phyloP scores from a whole-genome alignment of 2,329 filamentous ascomycete species.

The Colletotrichum incanum region DNA sequence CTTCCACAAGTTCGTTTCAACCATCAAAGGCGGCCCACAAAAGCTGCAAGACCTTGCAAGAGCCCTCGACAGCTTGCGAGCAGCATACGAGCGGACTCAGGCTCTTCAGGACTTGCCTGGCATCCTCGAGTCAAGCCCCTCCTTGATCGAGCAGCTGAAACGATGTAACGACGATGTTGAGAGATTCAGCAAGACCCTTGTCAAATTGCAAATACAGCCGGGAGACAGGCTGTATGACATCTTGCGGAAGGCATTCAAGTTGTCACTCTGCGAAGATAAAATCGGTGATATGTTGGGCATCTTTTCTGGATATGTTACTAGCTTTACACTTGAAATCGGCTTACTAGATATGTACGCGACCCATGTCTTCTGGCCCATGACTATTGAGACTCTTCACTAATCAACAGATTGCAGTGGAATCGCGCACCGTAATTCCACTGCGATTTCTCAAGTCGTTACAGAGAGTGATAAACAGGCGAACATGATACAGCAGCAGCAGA shows the following conservation, averaged over 20 bases:
- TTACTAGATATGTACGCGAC: background rate
- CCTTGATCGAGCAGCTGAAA: background rate
- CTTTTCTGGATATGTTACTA: background rate
- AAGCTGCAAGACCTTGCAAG: background rate
- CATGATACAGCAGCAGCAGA: background rate
- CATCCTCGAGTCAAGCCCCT: background rate
- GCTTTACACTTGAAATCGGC: background rate
- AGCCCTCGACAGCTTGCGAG: background rate
- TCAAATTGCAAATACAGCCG: background rate
- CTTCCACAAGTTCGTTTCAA: constrained; percentile 14
- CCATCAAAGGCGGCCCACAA: background rate
- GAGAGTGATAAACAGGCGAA: background rate
- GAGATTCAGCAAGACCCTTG: background rate
- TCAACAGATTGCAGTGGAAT: background rate
- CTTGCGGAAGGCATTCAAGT: background rate
- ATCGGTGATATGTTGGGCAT: background rate
- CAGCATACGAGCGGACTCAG: background rate
- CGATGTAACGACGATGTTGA: background rate
- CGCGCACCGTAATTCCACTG: background rate
- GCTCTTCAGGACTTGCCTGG: background rate
- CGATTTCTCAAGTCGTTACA: background rate
- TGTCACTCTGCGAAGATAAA: background rate
- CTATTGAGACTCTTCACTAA: background rate
- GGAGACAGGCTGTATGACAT: background rate
- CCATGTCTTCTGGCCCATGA: background rate